Conservation (phyloP, 768 basidiomycete genomes). For the Serpula lacrymans region DNA sequence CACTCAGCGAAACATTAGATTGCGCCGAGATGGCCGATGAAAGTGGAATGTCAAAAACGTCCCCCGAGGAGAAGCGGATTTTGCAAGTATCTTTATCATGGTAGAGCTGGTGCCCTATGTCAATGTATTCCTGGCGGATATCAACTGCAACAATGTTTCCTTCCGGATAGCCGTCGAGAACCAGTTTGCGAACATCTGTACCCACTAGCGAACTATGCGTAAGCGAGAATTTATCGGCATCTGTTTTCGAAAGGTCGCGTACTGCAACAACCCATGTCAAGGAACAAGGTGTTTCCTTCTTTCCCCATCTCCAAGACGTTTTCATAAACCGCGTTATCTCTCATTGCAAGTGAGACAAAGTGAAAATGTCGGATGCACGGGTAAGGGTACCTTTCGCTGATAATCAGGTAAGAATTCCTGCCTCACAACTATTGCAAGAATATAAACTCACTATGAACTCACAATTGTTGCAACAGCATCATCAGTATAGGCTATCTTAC, state of each 20-base stretch:
- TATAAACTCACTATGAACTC: constrained; percentile 24
- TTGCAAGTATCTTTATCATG: constrained; percentile 14
- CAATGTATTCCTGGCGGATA: constrained; percentile 26
- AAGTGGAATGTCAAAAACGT: constrained; percentile 24
- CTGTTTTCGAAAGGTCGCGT: too few species aligned
- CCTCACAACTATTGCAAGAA: not conserved
- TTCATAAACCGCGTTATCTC: constrained; percentile 19
- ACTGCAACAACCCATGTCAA: constrained; percentile 34
- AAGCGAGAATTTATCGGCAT: too few species aligned
- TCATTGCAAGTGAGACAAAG: constrained; percentile 27
- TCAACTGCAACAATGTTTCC: constrained; percentile 24
- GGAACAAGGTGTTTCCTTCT: constrained; percentile 17
- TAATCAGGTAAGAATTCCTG: not conserved
- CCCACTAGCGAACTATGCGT: constrained; percentile 22
- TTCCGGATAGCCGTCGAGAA: constrained; percentile 28
- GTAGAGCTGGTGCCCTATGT: constrained; percentile 26
- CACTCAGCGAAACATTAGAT: not conserved
- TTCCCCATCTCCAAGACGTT: constrained; percentile 21
- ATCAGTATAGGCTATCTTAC: too few species aligned
- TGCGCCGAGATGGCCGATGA: not conserved
- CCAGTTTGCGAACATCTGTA: constrained; percentile 30
- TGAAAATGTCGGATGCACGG: constrained; percentile 31
- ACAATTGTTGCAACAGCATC: too few species aligned
- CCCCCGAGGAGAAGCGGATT: constrained; percentile 27
- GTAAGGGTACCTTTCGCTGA: constrained; percentile 27